Evolutionary conservation across 2,329 filamentous ascomycete species (phyloP).

Genomic region (Exutisphaerella laricina): DNA sequence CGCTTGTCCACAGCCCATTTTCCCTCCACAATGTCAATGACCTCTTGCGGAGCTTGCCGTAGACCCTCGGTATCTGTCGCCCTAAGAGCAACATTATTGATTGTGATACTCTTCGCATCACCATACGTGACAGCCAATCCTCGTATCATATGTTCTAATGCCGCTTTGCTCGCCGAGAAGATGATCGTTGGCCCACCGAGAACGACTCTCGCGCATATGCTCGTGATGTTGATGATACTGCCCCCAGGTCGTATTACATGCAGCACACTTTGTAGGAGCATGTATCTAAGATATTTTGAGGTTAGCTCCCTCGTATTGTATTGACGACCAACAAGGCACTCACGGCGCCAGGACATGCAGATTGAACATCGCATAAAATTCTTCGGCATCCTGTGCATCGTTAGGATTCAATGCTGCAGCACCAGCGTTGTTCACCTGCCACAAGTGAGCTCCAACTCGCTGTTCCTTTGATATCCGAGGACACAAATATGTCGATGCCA

Average conservation of each 20-base stretch:
- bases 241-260: slow-evolving; percentile 45
- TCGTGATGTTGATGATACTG: slow-evolving; percentile 56
- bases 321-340: too few species aligned
- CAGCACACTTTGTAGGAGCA: slow-evolving; percentile 50
- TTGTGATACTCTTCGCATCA: slow-evolving; percentile 51
- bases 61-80: slow-evolving; percentile 9
- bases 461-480: too few species aligned
- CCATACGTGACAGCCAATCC: slow-evolving; percentile 53
- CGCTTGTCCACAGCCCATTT: slow-evolving; percentile 49
- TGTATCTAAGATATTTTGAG: too few species aligned
- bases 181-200: slow-evolving; percentile 41
- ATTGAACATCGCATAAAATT: slow-evolving; percentile 52
- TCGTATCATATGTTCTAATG: slow-evolving; percentile 55
- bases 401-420: background rate
- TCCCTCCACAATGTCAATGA: slow-evolving; percentile 49
- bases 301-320: too few species aligned
- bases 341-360: slow-evolving; percentile 53
- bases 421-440: slow-evolving; percentile 40
- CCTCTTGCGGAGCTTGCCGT: slow-evolving; percentile 46
- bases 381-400: slow-evolving; percentile 25
- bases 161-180: slow-evolving; percentile 55
- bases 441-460: too few species aligned
- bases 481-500: slow-evolving; percentile 40
- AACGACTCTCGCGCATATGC: slow-evolving; percentile 46
- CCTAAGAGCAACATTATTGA: slow-evolving; percentile 57